A percentile compares a stretch with the other conserved stretches of the same genome.
Evolutionary conservation across 139 green algal species (phyloP).

Genomic region (Auxenochlorella pyrenoidosa): DNA sequence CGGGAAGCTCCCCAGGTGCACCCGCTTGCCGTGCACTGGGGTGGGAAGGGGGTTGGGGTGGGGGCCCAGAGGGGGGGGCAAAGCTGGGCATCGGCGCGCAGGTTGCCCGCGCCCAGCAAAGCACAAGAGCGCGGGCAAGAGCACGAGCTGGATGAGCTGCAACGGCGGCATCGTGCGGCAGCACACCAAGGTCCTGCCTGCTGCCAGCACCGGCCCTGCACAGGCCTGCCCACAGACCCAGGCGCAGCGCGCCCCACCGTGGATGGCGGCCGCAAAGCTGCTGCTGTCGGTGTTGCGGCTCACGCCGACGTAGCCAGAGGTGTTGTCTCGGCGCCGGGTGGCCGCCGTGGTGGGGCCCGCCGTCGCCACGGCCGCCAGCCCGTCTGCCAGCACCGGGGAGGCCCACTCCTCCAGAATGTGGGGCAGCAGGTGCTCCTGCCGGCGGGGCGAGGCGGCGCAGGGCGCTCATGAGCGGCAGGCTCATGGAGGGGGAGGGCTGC

Average conservation of each 20-base stretch:
- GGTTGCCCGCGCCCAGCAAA: no score
- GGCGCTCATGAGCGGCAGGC: no score
- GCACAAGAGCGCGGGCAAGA: no score
- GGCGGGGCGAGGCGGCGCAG: neutral
- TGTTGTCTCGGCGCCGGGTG: constrained; percentile 16
- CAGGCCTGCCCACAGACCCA: neutral
- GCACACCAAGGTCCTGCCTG: neutral
- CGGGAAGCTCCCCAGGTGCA: neutral
- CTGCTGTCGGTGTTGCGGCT: neutral
- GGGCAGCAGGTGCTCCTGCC: constrained; percentile 16
- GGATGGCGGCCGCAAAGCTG: neutral
- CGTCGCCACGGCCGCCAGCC: neutral
- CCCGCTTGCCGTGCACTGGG: neutral
- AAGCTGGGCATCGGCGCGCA: neutral
- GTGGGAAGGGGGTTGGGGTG: neutral
- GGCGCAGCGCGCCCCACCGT: neutral
- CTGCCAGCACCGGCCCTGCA: neutral
- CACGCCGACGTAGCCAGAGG: constrained; percentile 4
- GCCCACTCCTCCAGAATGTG: neutral
- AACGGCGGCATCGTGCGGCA: no score
- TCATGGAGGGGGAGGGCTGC: no score
- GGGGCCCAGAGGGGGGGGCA: neutral
- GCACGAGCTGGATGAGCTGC: no score
- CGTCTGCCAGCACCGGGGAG: neutral
- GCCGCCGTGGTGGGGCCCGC: neutral